phyloP scores from a whole-genome alignment of 2,329 filamentous ascomycete species.

The Exserohilum turcica region DNA sequence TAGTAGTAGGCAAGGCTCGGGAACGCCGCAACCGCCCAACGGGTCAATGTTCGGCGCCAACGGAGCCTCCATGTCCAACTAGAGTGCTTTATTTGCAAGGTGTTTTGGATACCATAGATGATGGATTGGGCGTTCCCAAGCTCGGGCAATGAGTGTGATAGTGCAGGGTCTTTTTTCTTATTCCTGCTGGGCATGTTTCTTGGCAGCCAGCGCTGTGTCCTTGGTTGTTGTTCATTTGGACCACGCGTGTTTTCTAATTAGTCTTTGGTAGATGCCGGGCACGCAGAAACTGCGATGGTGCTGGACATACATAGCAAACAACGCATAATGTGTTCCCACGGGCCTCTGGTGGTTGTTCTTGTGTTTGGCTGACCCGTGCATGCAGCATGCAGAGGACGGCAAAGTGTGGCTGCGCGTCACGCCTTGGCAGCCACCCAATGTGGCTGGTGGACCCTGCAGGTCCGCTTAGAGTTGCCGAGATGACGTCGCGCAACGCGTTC shows the following conservation, averaged over 20 bases:
- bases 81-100: constrained; percentile 8
- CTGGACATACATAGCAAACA: background rate
- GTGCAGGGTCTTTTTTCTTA: constrained; percentile 1
- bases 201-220: background rate
- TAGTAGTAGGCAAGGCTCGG: constrained; percentile 40
- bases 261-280: background rate
- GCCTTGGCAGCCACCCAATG: background rate
- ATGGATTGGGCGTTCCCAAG: constrained; percentile 24
- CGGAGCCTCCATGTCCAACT: constrained; percentile 31
- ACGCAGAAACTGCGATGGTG: background rate
- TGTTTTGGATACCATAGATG: constrained; percentile 23
- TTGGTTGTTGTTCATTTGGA: background rate
- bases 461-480: constrained; percentile 17
- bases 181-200: constrained; percentile 1
- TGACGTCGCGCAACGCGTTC: constrained; percentile 25
- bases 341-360: background rate
- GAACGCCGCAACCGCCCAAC: constrained; percentile 46
- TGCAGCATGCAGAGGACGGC: background rate
- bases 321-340: background rate
- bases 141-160: background rate
- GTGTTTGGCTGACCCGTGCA: background rate
- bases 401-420: constrained; percentile 8
- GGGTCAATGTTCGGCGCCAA: constrained; percentile 23
- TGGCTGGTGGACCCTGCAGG: constrained; percentile 27
- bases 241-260: constrained; percentile 4